A percentile compares a stretch with the other conserved stretches of the same genome.
These are phyloP conservation scores for Boletus smithii DNA, from an alignment of 1,284 basidiomycete genomes.

Conservation along the genomic window DNA sequence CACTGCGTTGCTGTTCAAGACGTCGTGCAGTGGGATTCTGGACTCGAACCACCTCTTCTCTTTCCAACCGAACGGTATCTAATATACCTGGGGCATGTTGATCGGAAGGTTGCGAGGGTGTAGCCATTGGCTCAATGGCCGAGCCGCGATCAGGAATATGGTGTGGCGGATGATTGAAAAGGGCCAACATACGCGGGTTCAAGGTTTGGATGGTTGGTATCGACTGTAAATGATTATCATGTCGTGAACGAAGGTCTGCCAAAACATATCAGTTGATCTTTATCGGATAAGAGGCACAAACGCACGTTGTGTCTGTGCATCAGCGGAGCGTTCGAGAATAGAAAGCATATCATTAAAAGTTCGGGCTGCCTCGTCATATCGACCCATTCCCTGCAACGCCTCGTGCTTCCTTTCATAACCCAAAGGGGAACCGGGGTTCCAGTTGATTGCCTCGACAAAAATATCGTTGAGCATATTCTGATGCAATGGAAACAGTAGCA, in stretches of 20 bases:
- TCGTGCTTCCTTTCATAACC: constrained; percentile 4
- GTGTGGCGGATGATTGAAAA: no score
- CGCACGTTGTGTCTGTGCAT: background rate
- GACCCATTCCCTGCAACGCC: constrained; percentile 2
- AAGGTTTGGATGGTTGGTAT: background rate
- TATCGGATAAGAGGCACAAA: background rate
- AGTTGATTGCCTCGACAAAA: constrained; percentile 1
- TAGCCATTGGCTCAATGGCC: background rate
- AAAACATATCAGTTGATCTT: background rate
- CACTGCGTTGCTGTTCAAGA: background rate
- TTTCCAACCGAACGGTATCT: background rate
- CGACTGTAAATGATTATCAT: background rate
- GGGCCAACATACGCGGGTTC: background rate
- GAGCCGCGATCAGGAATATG: background rate
- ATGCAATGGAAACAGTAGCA: background rate
- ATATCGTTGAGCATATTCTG: background rate
- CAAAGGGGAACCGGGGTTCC: constrained; percentile 3
- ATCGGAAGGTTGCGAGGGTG: background rate
- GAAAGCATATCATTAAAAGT: background rate
- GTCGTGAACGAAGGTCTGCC: background rate
- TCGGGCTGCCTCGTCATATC: background rate
- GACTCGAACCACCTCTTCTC: background rate
- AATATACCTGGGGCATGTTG: background rate
- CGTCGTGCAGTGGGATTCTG: background rate
- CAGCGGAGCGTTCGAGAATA: background rate